Evolutionary conservation across 352 stramenopile genomes (phyloP).

Genomic region (Globisporangium splendens): DNA sequence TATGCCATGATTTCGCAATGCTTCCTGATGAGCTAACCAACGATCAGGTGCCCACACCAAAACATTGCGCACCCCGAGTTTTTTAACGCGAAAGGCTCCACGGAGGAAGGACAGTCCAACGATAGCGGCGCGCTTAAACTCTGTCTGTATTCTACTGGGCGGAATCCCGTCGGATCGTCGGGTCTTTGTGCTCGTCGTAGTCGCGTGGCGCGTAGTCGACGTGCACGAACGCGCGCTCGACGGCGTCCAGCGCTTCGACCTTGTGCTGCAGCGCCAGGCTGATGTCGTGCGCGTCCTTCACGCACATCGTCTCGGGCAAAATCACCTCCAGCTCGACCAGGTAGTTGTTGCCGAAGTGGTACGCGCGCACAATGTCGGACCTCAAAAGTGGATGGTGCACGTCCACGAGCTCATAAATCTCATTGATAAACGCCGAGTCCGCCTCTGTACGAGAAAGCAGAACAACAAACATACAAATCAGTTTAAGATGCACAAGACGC

Average conservation of each 20-base stretch:
- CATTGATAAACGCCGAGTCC: conserved; percentile 92
- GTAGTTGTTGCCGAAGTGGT: conserved; percentile 97
- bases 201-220: conserved; percentile 93
- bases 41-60: too few species aligned
- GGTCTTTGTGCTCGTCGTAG: conserved; percentile 89
- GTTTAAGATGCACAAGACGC: too few species aligned
- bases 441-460: conserved; percentile 44
- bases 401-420: conserved; percentile 87
- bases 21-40: too few species aligned
- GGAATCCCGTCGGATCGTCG: conserved; percentile 50
- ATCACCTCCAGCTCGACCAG: conserved; percentile 87
- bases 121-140: too few species aligned
- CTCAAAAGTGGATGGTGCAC: conserved; percentile 86
- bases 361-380: conserved; percentile 92
- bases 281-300: conserved; percentile 95
- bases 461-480: neutral
- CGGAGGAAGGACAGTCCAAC: too few species aligned
- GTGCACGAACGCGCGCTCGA: conserved; percentile 97
- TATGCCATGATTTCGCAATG: too few species aligned
- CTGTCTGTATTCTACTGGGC: conserved; percentile 1
- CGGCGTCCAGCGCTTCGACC: conserved; percentile 93
- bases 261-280: conserved; percentile 95
- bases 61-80: too few species aligned
- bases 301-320: conserved; percentile 85
- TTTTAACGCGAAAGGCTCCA: too few species aligned